phyloP scores from a whole-genome alignment of 2,329 filamentous ascomycete genomes.

The Apiospora kogelbergensis region DNA sequence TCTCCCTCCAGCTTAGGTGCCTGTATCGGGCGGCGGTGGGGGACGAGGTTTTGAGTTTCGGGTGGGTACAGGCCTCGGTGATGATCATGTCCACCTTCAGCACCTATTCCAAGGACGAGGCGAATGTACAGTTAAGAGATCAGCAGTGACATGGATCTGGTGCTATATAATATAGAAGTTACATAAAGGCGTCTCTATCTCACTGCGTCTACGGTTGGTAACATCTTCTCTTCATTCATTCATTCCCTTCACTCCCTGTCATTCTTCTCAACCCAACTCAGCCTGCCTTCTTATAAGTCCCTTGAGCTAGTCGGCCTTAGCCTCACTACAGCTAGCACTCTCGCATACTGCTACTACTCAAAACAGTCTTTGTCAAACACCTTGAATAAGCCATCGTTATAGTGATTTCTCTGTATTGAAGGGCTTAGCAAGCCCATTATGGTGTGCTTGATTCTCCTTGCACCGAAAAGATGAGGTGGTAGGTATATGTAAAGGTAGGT shows the following conservation, averaged over 20 bases:
- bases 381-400: background rate
- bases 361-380: background rate
- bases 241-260: background rate
- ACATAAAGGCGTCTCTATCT: background rate
- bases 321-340: background rate
- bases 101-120: background rate
- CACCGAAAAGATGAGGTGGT: background rate
- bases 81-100: constrained; percentile 5
- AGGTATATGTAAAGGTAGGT: background rate
- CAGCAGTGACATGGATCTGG: background rate
- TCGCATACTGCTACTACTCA: background rate
- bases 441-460: constrained; percentile 2
- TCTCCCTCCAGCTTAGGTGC: background rate
- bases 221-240: background rate
- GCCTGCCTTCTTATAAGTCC: background rate
- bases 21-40: background rate
- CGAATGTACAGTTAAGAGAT: background rate
- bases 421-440: background rate
- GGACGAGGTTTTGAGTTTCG: background rate
- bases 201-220: background rate
- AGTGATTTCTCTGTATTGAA: background rate
- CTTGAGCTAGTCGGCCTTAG: background rate
- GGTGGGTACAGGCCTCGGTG: background rate
- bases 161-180: background rate
- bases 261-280: too few relatives aligned